phyloP scores from a whole-genome alignment of 306 rosid genomes.

The Inga oerstediana region DNA sequence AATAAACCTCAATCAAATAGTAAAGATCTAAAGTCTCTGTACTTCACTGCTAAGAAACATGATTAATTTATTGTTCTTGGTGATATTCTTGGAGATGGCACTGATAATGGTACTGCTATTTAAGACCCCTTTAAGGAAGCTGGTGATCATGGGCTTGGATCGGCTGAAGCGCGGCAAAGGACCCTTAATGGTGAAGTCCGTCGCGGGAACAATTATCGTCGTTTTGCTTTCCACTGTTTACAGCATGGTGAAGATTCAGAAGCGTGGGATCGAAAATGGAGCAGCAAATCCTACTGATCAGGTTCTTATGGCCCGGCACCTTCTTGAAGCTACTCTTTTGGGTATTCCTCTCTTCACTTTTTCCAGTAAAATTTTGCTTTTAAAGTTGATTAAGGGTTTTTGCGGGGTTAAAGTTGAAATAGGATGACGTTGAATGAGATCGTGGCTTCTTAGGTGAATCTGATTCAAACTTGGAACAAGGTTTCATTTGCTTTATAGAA shows the following conservation, averaged over 20 bases:
- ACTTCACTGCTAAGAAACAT: slow-evolving; percentile 35
- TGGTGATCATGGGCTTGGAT: slow-evolving; percentile 71
- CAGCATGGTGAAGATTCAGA: slow-evolving; percentile 62
- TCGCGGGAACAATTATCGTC: slow-evolving; percentile 59
- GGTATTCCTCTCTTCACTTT: slow-evolving; percentile 44
- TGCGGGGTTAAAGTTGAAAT: not conserved
- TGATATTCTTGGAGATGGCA: slow-evolving; percentile 64
- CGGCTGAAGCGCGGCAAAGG: slow-evolving; percentile 85
- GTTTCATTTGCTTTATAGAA: not conserved
- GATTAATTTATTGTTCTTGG: slow-evolving; percentile 67
- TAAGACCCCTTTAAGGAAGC: slow-evolving; percentile 86
- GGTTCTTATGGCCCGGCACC: slow-evolving; percentile 83
- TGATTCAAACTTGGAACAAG: not conserved
- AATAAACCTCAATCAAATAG: not conserved
- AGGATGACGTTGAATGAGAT: not conserved
- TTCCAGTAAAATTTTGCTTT: not conserved
- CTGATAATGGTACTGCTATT: slow-evolving; percentile 58
- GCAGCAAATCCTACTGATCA: slow-evolving; percentile 84
- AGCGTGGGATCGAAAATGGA: slow-evolving; percentile 64
- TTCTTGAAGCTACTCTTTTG: slow-evolving; percentile 89
- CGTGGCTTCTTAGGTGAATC: slow-evolving; percentile 12
- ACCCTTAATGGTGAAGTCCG: slow-evolving; percentile 78
- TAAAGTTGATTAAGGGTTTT: not conserved
- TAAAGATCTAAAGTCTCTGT: slow-evolving; percentile 30
- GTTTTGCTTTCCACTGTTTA: slow-evolving; percentile 58